Base-by-base conservation (phyloP, 2,329 filamentous ascomycete species). In the Esteya vermicola region DNA sequence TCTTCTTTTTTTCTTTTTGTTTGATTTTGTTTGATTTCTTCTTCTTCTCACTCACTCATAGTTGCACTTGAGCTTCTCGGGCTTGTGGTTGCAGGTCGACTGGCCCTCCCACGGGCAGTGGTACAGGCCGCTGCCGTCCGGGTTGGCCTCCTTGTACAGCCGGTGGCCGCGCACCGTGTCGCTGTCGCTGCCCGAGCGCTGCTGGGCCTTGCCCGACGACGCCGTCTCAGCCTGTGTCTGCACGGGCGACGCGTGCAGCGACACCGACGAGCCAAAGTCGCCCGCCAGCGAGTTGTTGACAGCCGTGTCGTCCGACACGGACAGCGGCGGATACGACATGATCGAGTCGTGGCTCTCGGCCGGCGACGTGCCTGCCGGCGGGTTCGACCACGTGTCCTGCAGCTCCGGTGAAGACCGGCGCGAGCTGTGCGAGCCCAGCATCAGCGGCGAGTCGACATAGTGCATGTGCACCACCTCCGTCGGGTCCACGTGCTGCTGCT, bases 31-130 rank as follows among this genome's bases (percentile, higher is more conserved):
- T n/a, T n/a, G n/a, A n/a, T n/a, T n/a, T n/a, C n/a, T n/a, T n/a
- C n/a, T n/a, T n/a, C n/a, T n/a, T n/a, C 4, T 31, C 28, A 35
- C 85, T 74, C 80, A 93, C 88, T 95, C 88, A 57, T 95, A 96
- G 64, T 94, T 93, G 78, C 89, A 95, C 75, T 95, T 95, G 52
- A 96, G 82, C 67, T 93, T 91, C 55, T 93, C 91, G 31, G 88
- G 77, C 64, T 84, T 83, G 75, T 95, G 89, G 60, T 75, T 82
- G 73, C 89, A 96, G 54, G 57, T 67, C 25, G 63, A 43, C 45
- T 78, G 69, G 51, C 76, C 81, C 57, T 81, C 78, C 69, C 81
- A 91, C 6, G 89, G 89, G 69, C 89, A 96, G 64, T 93, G 85
- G 65, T 91, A 96, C 43, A 93, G 74, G 54, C 85, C 86, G 60